Evolutionary conservation across 148 eudicot genomes (phyloP).

Genomic region (Salicornia ramosissima): DNA sequence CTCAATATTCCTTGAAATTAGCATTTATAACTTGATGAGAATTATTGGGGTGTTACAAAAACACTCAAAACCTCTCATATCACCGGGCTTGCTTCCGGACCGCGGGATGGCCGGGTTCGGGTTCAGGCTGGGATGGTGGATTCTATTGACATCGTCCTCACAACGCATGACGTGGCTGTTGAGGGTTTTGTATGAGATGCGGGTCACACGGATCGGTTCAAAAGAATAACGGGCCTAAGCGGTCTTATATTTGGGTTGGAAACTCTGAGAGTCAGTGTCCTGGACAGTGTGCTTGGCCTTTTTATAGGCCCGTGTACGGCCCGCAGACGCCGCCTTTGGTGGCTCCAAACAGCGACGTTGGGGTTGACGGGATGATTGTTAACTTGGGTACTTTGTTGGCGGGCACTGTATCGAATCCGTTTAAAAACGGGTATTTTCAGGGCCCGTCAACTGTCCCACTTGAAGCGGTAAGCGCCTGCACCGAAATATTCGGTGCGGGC

Average conservation of each 20-base stretch:
- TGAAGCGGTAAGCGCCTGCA: conserved; percentile 60
- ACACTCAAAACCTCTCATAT: conserved; percentile 32
- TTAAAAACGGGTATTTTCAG: conserved; percentile 46
- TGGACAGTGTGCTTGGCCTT: conserved; percentile 65
- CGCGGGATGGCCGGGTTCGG: background rate
- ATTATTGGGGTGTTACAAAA: no score
- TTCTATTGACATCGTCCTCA: conserved; percentile 42
- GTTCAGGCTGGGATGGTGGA: no score
- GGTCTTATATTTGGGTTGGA: conserved; percentile 54
- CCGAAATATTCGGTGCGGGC: conserved; percentile 54
- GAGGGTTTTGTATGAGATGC: conserved; percentile 72
- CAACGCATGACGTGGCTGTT: conserved; percentile 54
- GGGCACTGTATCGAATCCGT: conserved; percentile 57
- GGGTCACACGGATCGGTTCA: conserved; percentile 47
- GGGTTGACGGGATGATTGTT: conserved; percentile 61
- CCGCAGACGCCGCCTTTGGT: conserved; percentile 49
- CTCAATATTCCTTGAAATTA: no score
- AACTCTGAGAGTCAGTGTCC: conserved; percentile 51
- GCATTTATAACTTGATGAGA: no score
- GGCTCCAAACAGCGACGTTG: conserved; percentile 53
- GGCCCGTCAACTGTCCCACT: conserved; percentile 44
- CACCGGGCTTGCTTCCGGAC: conserved; percentile 18
- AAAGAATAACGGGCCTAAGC: conserved; percentile 1
- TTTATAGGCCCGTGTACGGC: conserved; percentile 47
- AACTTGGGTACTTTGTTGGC: conserved; percentile 52